These are phyloP conservation scores for Myochromella boudieri DNA, from an alignment of 768 basidiomycete species.

Conservation along the genomic window DNA sequence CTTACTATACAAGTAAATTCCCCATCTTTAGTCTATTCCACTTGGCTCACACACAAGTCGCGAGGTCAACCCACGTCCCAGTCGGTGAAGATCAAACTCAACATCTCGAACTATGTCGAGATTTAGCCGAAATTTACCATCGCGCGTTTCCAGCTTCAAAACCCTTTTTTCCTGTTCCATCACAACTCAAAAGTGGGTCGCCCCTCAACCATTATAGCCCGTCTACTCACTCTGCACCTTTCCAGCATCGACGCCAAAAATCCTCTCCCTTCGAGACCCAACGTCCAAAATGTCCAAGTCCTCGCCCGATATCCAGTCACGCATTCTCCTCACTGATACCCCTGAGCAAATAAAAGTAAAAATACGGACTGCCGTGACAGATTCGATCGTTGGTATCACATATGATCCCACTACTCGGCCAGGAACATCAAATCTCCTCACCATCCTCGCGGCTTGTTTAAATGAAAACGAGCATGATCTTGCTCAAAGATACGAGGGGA, in stretches of 20 bases:
- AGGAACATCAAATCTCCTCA: conserved; percentile 79
- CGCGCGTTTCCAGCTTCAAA: conserved; percentile 48
- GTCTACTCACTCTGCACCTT: not conserved
- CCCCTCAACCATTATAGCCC: not conserved
- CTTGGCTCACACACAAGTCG: no score
- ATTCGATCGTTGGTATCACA: conserved; percentile 71
- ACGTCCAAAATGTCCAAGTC: conserved; percentile 96
- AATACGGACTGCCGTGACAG: conserved; percentile 82
- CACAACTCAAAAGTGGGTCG: conserved; percentile 68
- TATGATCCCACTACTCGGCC: conserved; percentile 83
- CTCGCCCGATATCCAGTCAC: conserved; percentile 70
- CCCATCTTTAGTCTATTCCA: not conserved
- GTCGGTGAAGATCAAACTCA: conserved; percentile 97
- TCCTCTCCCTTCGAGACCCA: conserved; percentile 86
- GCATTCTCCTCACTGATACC: conserved; percentile 84
- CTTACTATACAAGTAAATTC: conserved; percentile 71
- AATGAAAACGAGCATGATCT: conserved; percentile 43
- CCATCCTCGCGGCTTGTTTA: conserved; percentile 76
- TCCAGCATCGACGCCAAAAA: conserved; percentile 74
- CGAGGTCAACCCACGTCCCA: conserved; percentile 87
- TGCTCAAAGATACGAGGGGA: conserved; percentile 49
- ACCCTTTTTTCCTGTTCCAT: conserved; percentile 70
- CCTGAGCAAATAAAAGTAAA: conserved; percentile 61
- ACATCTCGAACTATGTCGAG: conserved; percentile 86
- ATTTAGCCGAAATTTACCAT: conserved; percentile 85